Base-by-base conservation (phyloP, 768 basidiomycete genomes). In the Leccinellum albellum region DNA sequence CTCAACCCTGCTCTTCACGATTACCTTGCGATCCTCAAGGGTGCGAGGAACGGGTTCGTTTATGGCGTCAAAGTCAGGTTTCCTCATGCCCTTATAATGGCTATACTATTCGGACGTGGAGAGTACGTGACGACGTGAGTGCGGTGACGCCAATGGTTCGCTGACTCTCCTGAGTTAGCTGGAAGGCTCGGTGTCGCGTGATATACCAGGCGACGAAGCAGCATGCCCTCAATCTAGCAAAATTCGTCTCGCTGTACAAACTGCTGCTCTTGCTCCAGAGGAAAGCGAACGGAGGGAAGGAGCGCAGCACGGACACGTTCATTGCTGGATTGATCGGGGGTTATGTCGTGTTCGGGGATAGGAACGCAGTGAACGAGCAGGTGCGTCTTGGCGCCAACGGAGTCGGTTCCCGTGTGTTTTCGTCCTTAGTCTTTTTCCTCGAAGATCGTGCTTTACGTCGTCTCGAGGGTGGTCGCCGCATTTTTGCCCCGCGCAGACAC, bases 21-120 rank as follows among this genome's bases (percentile, higher is more conserved):
- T 69, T 86, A 89, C 65, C 83, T 98, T 46, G 89, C 92, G 24
- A 88, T 99, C 65, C 74, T 98, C 69, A 99, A 99, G 72, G 96
- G 97, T 45, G 91, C 93, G 31, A 82, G 92, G 42, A 94, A 94
- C 68, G 93, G 93, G 5, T 82, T 93, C 58, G 89, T 94, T 9
- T 94, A 94, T 64, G 92, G 92, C 35, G 89, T 88, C 64, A 93
- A 94, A 75, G 88, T 96, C 60, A 78, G 94, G 44, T 95, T 96
- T 66, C 96, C 96, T 37, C 96, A 98, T 81, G 96, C 96, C 1
- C 77, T 98, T 28, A 88, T 98, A 50, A 98, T 98, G 95, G 89
- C 94, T 23, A 82, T 97, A 58, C 78, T 98, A 42, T 98, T 98
- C 67, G 93, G 94, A 31, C 82, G 88, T 49, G 94, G 94, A 76